Percentiles rank a stretch among this genome's conserved stretches.
Evolutionary conservation across 306 rosid genomes (phyloP).

Genomic region (Gynostemma pentaphyllum): DNA sequence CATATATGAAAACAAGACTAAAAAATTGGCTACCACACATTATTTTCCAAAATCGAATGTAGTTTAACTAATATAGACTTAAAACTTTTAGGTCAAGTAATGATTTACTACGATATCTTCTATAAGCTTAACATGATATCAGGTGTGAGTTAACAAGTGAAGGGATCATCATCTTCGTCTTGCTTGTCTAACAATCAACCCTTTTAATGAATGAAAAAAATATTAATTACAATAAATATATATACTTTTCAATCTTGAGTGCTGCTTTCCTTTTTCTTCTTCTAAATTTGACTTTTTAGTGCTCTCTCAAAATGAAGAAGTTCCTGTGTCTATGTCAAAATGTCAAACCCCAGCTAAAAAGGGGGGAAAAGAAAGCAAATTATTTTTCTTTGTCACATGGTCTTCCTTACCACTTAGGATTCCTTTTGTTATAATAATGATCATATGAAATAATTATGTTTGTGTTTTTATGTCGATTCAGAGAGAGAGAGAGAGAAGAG

Average conservation of each 20-base stretch:
- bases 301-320: background rate
- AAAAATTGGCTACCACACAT: too few species aligned
- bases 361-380: too few species aligned
- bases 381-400: background rate
- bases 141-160: too few species aligned
- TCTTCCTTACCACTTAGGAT: background rate
- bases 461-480: conserved; percentile 1
- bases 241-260: background rate
- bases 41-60: too few species aligned
- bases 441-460: conserved; percentile 7
- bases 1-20: too few species aligned
- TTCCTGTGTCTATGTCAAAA: background rate
- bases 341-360: conserved; percentile 1
- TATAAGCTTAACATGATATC: too few species aligned
- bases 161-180: background rate
- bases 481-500: background rate
- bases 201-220: background rate
- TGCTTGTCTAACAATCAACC: conserved; percentile 6
- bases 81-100: too few species aligned
- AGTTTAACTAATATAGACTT: too few species aligned
- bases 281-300: background rate
- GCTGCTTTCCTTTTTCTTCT: background rate
- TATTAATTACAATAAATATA: background rate
- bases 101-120: too few species aligned
- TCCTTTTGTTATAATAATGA: background rate